Conservation (phyloP, 768 basidiomycete genomes). For the Termitomyces sp. region DNA sequence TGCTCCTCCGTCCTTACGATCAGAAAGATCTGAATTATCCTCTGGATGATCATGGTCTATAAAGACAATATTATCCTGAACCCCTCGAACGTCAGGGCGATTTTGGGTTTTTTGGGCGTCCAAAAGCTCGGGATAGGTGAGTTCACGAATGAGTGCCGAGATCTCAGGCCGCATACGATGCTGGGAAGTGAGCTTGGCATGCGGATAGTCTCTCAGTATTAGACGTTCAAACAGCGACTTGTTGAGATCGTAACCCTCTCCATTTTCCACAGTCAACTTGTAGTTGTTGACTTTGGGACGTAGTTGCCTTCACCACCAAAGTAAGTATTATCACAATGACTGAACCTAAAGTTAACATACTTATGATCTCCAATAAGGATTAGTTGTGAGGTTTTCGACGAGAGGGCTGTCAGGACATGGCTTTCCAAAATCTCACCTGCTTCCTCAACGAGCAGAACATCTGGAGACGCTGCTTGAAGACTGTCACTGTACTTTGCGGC, state of each 20-base stretch:
- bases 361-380: conserved; percentile 1
- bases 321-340: not conserved
- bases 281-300: conserved; percentile 72
- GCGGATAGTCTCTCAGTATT: conserved; percentile 57
- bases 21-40: not conserved
- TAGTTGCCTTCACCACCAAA: conserved; percentile 32
- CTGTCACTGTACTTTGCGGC: not conserved
- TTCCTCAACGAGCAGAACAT: not conserved
- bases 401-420: not conserved
- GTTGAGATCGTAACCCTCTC: conserved; percentile 63
- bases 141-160: conserved; percentile 49
- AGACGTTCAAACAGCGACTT: conserved; percentile 66
- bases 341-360: not conserved
- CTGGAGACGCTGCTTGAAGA: not conserved
- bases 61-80: not conserved
- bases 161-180: conserved; percentile 78
- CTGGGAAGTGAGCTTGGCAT: conserved; percentile 48
- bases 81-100: not conserved
- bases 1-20: not conserved
- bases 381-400: not conserved
- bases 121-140: conserved; percentile 61
- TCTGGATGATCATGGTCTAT: not conserved
- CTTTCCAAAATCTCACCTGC: conserved; percentile 1
- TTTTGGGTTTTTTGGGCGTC: conserved; percentile 33
- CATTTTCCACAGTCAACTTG: conserved; percentile 56